A percentile compares a stretch with the other conserved stretches of the same genome.
Evolutionary conservation across 805 yeast genomes (phyloP).

Genomic region (Ogataea neopini): DNA sequence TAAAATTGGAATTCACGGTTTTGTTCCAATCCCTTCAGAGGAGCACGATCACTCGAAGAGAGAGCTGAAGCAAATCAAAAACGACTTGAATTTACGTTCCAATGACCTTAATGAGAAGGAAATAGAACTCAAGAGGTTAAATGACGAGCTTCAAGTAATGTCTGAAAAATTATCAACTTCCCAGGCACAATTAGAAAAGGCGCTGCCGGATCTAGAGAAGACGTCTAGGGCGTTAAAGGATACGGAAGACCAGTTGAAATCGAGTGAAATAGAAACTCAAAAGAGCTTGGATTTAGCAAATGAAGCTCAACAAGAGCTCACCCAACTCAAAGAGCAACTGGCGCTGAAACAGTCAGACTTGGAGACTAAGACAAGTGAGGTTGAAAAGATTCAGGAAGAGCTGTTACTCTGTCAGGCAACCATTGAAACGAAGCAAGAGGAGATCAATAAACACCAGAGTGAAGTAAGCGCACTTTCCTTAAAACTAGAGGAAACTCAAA

Average conservation of each 20-base stretch:
- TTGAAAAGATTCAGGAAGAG: not conserved
- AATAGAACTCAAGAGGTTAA: not conserved
- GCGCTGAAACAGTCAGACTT: not conserved
- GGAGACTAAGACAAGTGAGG: not conserved
- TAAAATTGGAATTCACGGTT: constrained; percentile 17
- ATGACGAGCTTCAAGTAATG: not conserved
- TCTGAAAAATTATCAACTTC: not conserved
- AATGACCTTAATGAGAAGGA: not conserved
- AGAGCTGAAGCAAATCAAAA: not conserved
- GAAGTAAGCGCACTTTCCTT: not conserved
- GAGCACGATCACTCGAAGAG: not conserved
- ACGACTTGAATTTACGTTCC: not conserved
- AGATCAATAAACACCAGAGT: not conserved
- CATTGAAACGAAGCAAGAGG: not conserved
- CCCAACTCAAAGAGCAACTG: not conserved
- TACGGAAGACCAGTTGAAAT: not conserved
- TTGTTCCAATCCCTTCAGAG: constrained; percentile 24
- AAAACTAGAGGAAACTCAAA: not conserved
- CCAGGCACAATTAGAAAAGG: not conserved
- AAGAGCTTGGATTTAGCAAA: not conserved
- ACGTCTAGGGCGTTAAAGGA: not conserved
- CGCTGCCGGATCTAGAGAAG: not conserved
- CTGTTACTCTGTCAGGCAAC: not conserved
- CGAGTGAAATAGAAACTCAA: not conserved
- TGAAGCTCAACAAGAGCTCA: not conserved